Conservation (phyloP, 768 basidiomycete species). For the Boletus rubropictus region DNA sequence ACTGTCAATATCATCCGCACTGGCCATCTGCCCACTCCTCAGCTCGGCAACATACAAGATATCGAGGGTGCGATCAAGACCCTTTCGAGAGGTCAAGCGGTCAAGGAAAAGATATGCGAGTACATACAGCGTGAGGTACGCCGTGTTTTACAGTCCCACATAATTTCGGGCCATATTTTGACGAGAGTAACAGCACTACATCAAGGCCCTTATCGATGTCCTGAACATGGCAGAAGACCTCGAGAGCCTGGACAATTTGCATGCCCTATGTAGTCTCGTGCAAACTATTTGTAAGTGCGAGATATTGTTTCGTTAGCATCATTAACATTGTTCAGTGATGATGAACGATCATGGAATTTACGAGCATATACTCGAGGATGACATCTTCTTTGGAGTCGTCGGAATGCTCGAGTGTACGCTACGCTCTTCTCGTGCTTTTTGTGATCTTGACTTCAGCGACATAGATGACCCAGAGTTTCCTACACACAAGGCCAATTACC, state of each 20-base stretch:
- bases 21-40: slow-evolving; percentile 70
- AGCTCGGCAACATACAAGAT: slow-evolving; percentile 70
- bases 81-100: slow-evolving; percentile 61
- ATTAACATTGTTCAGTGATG: slow-evolving; percentile 53
- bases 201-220: slow-evolving; percentile 79
- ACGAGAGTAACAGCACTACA: slow-evolving; percentile 59
- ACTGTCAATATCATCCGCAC: slow-evolving; percentile 62
- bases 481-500: slow-evolving; percentile 93
- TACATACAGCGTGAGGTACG: slow-evolving; percentile 81
- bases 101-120: slow-evolving; percentile 85
- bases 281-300: slow-evolving; percentile 79
- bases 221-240: slow-evolving; percentile 88
- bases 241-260: slow-evolving; percentile 85
- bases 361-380: slow-evolving; percentile 91
- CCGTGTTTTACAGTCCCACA: not conserved
- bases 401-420: slow-evolving; percentile 94
- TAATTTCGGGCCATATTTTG: not conserved
- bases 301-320: not conserved
- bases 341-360: slow-evolving; percentile 93
- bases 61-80: slow-evolving; percentile 76
- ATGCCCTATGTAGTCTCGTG: slow-evolving; percentile 87
- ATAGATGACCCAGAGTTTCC: slow-evolving; percentile 97
- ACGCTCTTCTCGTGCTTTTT: slow-evolving; percentile 2
- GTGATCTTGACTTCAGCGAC: slow-evolving; percentile 13
- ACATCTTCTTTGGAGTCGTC: slow-evolving; percentile 85